Percentiles rank a stretch among this genome's conserved stretches.
phyloP scores from a whole-genome alignment of 2,329 filamentous ascomycete genomes.

The Fusarium graminum region DNA sequence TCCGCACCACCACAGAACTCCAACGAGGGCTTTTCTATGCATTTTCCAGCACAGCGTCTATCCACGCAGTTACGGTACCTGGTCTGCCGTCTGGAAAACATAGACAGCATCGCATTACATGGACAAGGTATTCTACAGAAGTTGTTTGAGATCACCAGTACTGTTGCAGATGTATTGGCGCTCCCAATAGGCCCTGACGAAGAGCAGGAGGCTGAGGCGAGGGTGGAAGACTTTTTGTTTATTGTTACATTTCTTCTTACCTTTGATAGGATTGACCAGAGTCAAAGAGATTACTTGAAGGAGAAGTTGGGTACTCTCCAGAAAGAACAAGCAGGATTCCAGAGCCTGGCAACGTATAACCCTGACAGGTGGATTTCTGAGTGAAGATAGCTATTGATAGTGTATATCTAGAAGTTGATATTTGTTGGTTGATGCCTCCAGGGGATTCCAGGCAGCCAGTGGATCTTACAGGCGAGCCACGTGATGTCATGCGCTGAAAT shows the following conservation, averaged over 20 bases:
- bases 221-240: constrained; percentile 67
- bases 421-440: constrained; percentile 1
- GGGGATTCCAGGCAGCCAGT: not conserved
- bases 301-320: constrained; percentile 56
- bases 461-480: not conserved
- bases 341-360: constrained; percentile 19
- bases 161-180: constrained; percentile 69
- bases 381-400: too few relatives aligned
- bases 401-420: too few relatives aligned
- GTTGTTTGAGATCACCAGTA: constrained; percentile 71
- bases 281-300: constrained; percentile 58
- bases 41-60: constrained; percentile 56
- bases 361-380: constrained; percentile 1
- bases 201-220: constrained; percentile 59
- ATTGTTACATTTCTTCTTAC: constrained; percentile 65
- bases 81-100: constrained; percentile 52
- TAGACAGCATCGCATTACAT: constrained; percentile 65
- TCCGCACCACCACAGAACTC: constrained; percentile 50
- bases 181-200: constrained; percentile 57
- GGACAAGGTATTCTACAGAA: constrained; percentile 70
- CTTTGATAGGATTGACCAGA: constrained; percentile 62
- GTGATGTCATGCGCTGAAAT: not conserved
- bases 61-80: constrained; percentile 56
- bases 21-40: constrained; percentile 56
- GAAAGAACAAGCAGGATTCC: constrained; percentile 32